Base-by-base conservation (phyloP, 169 alveolate genomes). In the Plasmodium inui region DNA sequence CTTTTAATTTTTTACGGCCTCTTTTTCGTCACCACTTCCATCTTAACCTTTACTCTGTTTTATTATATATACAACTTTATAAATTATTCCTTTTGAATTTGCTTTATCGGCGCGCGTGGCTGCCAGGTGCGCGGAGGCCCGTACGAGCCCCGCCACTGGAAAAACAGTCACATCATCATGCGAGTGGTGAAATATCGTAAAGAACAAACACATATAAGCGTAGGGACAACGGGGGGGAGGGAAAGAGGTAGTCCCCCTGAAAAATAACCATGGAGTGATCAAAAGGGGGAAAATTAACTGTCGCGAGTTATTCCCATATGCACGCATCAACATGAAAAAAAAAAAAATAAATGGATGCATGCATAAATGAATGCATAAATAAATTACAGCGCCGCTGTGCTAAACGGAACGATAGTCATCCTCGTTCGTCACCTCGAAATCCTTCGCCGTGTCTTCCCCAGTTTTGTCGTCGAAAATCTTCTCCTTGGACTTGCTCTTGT, bases 321-420 rank as follows among this genome's bases (percentile, higher is more conserved):
- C 22, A 39, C 32, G 41, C 80, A 83, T 71, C 61, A 50, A 50
- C 61, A 50, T 50, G 22, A 50, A 85, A 73, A 73, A 76, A 74
- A 79, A 76, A 2, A 6, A 67, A 28, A 26, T n/a, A 14, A 57
- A 55, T 34, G 0, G 17, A 14, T 55, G 72, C 32, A 55, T 19
- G 28, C 28, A 73, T 10, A 74, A 28, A 76, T 41, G 8, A 9
- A 67, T 6, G 76, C 76, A 67, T 26, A 19, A 17, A n/a, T 57
- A 79, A 61, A 78, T 57, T 37, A 61, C n/a, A 55, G 34, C n/a
- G 4, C 32, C 80, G 37, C 37, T 26, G 50, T 12, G 71, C 82
- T 82, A 90, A 44, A 90, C 91, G 14, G 95, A 90, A 44, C 95
- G 95, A 90, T 76, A 90, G 46, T 90, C 95, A 9, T 90, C 95